Evolutionary conservation across 2,329 filamentous ascomycete genomes (phyloP), one percentile per base, ranked within the genome.

Genomic region (Diplodia sapinea): DNA sequence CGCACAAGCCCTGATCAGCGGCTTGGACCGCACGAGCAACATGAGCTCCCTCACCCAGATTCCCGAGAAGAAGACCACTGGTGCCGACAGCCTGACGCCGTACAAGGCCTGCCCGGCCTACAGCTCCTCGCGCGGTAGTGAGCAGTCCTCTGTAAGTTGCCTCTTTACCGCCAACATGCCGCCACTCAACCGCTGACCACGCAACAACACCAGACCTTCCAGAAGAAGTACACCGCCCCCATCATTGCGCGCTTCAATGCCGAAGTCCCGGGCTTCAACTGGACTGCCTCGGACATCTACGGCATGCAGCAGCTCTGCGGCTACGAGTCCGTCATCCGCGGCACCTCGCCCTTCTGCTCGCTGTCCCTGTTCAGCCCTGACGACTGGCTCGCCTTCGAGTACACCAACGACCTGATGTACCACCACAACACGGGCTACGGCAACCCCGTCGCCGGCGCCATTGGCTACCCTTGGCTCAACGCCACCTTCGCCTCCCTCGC

Each of bases 401-500:
- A 90, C 73, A 82, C 85, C 13, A 87, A 87, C 70, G 88, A 90
- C 70, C 78, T 90, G 70, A 83, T 84, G 72, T 90, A 89, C 74
- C 86, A 87, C 73, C 87, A 88, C 77, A 91, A 90, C 76, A 77
- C 84, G 1, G 89, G 89, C 20, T 91, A 91, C 70, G 88, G 88
- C 5, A 87, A 85, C 70, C 74, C 78, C 0, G 79, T 87, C 1
- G 83, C 86, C 0, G 87, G 87, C 0, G 81, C 82, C 20, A 81
- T 90, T 6, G 89, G 89, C 1, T 84, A 87, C 65, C 89, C 89
- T 0, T 91, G 89, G 89, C 73, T 91, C 6, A 89, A 89, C 70
- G 85, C 87, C 0, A 88, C 87, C 0, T 81, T 86, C 0, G 72
- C 79, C 11, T 78, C 87, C 6, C 74, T 83, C 0, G 78, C 89